Base-by-base conservation (phyloP, 345 rosid genomes). In the Gossypium sturtianum region DNA sequence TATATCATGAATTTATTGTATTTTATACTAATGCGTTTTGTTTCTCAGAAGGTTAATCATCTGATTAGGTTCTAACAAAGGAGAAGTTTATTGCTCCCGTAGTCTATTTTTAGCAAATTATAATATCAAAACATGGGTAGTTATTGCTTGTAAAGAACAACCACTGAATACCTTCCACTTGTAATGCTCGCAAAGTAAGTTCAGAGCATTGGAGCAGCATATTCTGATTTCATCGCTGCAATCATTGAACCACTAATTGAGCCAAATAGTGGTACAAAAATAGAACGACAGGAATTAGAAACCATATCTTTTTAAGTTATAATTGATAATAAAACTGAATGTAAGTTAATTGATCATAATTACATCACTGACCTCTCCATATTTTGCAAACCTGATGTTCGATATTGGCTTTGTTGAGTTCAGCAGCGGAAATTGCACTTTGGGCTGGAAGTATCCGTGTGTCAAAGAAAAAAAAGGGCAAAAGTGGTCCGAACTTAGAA, bases 161-260 rank as follows among this genome's bases (percentile, higher is more conserved):
- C n/a, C 10, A 12, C 53, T 58, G 47, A 13, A 71, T 87, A 90
- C 94, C 94, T 90, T 80, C 93, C 93, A 90, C n/a, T 81, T 76
- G 34, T 80, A 87, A 19, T 74, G 78, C 70, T 83, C 57, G 15
- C 71, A 58, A 3, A 89, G 86, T 76, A 51, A 54, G 45, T 82
- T 71, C 49, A 90, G 3, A 54, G 90, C 87, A 69, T 45, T 27
- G 53, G 85, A 81, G 71, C 96, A 90, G 47, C 90, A 83, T 7
- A n/a, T 19, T 80, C 82, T 80, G 54, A 90, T 76, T 0, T 89
- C 89, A 10, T 82, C 83, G 1, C 81, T 80, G 90, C 90, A 81
- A 75, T 90, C 91, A 53, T 86, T 73, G 77, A 90, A 90, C 96
- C 96, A 90, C 96, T 90, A 79, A 72, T 75, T 45, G 72, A 43